phyloP scores from a whole-genome alignment of 1,284 basidiomycete species.

The Trichosporon asahii region DNA sequence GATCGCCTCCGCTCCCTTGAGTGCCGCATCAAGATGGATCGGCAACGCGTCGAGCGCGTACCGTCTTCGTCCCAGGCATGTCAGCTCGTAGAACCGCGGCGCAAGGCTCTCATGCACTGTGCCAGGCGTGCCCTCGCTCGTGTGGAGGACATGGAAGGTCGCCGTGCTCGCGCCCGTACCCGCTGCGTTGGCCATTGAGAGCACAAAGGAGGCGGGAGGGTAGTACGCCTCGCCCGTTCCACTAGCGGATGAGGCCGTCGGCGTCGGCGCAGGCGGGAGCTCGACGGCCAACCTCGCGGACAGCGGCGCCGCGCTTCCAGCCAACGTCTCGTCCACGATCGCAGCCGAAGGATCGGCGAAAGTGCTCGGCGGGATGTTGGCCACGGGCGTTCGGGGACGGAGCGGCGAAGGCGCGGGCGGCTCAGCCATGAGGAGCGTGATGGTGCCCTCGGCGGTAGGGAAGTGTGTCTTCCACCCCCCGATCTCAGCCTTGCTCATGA shows the following conservation, averaged over 20 bases:
- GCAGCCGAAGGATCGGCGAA: conserved; percentile 32
- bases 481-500: conserved; percentile 30
- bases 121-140: not conserved
- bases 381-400: conserved; percentile 17
- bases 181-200: conserved; percentile 23
- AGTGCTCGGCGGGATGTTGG: conserved; percentile 30
- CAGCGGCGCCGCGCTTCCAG: conserved; percentile 18
- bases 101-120: conserved; percentile 4
- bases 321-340: conserved; percentile 38
- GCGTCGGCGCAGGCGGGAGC: not conserved
- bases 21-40: conserved; percentile 12
- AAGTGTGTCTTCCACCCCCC: conserved; percentile 30
- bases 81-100: conserved; percentile 9
- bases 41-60: conserved; percentile 12
- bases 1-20: not conserved
- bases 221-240: conserved; percentile 22
- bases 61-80: conserved; percentile 9
- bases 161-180: conserved; percentile 20
- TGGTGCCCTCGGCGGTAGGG: conserved; percentile 10
- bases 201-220: conserved; percentile 32
- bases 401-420: not conserved
- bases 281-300: conserved; percentile 24
- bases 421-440: conserved; percentile 29
- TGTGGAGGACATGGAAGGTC: conserved; percentile 29
- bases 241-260: not conserved